These are phyloP conservation scores for Penicillium sp. DNA, from an alignment of 2,329 filamentous ascomycete species.

Conservation along the genomic window DNA sequence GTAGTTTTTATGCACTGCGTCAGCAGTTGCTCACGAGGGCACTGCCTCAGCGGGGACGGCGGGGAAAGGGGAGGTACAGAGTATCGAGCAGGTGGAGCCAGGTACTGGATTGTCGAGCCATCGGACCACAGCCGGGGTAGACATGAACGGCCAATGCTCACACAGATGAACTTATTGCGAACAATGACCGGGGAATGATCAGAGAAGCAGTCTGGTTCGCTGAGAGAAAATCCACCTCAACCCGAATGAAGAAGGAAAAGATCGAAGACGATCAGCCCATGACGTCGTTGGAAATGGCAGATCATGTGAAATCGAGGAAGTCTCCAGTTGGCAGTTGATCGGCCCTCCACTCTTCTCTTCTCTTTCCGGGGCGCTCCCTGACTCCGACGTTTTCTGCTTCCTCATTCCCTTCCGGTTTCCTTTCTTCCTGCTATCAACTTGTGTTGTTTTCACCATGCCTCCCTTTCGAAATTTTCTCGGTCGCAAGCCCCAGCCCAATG, in stretches of 20 bases:
- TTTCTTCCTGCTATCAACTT: background rate
- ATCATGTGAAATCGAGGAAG: conserved; percentile 4
- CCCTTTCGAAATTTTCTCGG: conserved; percentile 73
- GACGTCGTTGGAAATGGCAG: background rate
- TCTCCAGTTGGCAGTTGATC: background rate
- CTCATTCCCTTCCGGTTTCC: background rate
- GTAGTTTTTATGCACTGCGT: background rate
- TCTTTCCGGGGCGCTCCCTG: background rate
- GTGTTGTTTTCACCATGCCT: conserved; percentile 56
- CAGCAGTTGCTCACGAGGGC: conserved; percentile 1
- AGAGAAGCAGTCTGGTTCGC: background rate
- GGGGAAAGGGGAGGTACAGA: background rate
- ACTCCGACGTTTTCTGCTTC: background rate
- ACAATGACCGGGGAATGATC: background rate
- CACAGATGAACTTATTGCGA: background rate
- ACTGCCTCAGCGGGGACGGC: background rate
- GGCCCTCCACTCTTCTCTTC: background rate
- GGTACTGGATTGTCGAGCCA: conserved; percentile 1
- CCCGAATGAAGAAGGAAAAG: background rate
- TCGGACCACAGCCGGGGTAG: background rate
- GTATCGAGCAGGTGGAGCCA: background rate
- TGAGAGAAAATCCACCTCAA: background rate
- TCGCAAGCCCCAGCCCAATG: conserved; percentile 57
- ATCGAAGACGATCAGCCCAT: background rate
- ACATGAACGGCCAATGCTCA: background rate